A percentile compares a stretch with the other conserved stretches of the same genome.
These are phyloP conservation scores for Aureobasidium uvarum DNA, from an alignment of 2,329 filamentous ascomycete species.

Conservation along the genomic window DNA sequence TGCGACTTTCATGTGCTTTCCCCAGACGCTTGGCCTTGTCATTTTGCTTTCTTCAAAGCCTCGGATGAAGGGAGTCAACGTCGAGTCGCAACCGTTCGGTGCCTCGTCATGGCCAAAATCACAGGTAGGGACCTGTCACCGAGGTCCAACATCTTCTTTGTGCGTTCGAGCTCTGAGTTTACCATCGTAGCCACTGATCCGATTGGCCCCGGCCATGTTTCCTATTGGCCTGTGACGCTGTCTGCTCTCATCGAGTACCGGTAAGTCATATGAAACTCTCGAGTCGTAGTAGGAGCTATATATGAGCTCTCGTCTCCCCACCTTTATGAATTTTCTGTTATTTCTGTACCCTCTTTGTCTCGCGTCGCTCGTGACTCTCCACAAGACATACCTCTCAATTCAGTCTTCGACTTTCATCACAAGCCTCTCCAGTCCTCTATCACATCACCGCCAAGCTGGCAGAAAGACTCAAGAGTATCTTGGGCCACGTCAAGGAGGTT, in stretches of 20 bases:
- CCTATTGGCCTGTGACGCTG: conserved; percentile 12
- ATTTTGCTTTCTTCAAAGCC: conserved; percentile 13
- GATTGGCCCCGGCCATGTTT: conserved; percentile 18
- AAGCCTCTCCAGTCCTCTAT: background rate
- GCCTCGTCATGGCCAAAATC: conserved; percentile 14
- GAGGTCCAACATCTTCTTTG: background rate
- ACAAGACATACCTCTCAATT: background rate
- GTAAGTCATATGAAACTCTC: conserved; percentile 17
- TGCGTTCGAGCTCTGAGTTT: background rate
- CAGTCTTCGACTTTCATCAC: background rate
- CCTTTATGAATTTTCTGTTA: background rate
- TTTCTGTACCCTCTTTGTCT: background rate
- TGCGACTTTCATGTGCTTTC: conserved; percentile 17
- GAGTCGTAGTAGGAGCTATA: conserved; percentile 8
- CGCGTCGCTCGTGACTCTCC: background rate
- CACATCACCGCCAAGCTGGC: conserved; percentile 23
- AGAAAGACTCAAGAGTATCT: conserved; percentile 26
- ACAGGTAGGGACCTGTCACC: conserved; percentile 18
- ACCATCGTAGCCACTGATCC: conserved; percentile 13
- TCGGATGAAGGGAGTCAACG: conserved; percentile 26
- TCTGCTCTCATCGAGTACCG: conserved; percentile 18
- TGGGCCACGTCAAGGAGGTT: conserved; percentile 23
- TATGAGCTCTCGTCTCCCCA: conserved; percentile 20
- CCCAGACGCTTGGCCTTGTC: conserved; percentile 18
- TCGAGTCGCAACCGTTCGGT: conserved; percentile 10